Evolutionary conservation across 2,329 filamentous ascomycete genomes (phyloP).

Genomic region (Botryotinia convoluta): DNA sequence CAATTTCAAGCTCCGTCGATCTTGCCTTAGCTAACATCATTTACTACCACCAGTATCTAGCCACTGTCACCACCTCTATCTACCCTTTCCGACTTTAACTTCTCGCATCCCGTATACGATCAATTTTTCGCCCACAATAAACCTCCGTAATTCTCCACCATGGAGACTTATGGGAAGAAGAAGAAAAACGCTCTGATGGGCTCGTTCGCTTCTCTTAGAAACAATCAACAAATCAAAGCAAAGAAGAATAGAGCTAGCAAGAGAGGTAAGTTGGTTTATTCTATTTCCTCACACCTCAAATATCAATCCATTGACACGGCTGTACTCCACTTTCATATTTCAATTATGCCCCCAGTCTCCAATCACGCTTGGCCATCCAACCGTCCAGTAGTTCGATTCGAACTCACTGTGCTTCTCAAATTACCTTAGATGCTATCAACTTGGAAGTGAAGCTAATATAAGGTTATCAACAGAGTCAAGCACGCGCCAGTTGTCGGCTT

Average conservation of each 20-base stretch:
- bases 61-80: not conserved
- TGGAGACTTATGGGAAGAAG: constrained; percentile 31
- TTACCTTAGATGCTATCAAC: not conserved
- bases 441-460: constrained; percentile 6
- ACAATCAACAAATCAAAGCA: constrained; percentile 20
- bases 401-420: too few species aligned
- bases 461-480: not conserved
- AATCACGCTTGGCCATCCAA: not conserved
- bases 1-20: not conserved
- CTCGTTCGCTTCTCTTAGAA: constrained; percentile 25
- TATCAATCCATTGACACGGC: constrained; percentile 2
- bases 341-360: not conserved
- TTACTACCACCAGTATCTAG: not conserved
- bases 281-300: not conserved
- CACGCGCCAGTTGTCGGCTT: not conserved
- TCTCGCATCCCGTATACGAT: not conserved
- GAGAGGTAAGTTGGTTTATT: not conserved
- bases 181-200: constrained; percentile 28
- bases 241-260: constrained; percentile 9
- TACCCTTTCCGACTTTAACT: not conserved
- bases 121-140: not conserved
- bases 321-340: not conserved
- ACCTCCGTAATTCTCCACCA: not conserved
- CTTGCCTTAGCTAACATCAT: not conserved
- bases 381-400: too few species aligned